Conservation (phyloP, 2,329 filamentous ascomycete genomes). For the Passalora sequoiae region DNA sequence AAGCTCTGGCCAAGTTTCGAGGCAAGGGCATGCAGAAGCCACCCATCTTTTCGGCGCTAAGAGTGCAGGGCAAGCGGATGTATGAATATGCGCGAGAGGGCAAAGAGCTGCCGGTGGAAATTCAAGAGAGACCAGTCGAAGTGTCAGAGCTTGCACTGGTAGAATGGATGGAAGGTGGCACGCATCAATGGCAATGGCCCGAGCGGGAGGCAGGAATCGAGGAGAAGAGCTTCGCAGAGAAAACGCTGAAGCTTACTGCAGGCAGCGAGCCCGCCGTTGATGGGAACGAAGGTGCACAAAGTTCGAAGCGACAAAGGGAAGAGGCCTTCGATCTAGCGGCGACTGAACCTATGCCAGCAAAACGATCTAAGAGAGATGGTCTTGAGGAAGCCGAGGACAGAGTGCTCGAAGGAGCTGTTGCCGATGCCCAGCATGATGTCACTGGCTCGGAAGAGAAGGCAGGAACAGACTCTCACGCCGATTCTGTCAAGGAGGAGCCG, state of each 20-base stretch:
- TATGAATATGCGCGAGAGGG: conserved; percentile 96
- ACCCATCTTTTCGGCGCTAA: conserved; percentile 86
- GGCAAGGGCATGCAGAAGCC: conserved; percentile 86
- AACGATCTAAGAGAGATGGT: too few species aligned
- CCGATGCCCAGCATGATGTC: too few species aligned
- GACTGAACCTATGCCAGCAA: too few species aligned
- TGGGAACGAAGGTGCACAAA: too few species aligned
- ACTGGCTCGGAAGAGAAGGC: too few species aligned
- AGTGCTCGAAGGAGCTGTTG: too few species aligned
- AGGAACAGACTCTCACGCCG: too few species aligned
- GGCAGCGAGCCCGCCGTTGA: too few species aligned
- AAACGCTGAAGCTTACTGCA: conserved; percentile 51
- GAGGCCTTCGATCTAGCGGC: too few species aligned
- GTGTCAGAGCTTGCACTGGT: conserved; percentile 72
- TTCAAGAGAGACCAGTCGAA: conserved; percentile 72
- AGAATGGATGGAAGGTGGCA: conserved; percentile 77
- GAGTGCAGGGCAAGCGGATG: conserved; percentile 86
- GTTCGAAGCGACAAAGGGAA: too few species aligned
- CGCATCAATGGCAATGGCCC: conserved; percentile 75
- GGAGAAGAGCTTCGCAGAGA: conserved; percentile 71
- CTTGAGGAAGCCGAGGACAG: too few species aligned
- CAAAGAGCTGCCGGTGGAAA: conserved; percentile 76
- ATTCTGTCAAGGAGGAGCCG: conserved; percentile 7
- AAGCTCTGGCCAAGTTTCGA: conserved; percentile 67
- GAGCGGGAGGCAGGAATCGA: conserved; percentile 68